phyloP scores from a whole-genome alignment of 495 filamentous ascomycete species.

The Rhypophila decipiens region DNA sequence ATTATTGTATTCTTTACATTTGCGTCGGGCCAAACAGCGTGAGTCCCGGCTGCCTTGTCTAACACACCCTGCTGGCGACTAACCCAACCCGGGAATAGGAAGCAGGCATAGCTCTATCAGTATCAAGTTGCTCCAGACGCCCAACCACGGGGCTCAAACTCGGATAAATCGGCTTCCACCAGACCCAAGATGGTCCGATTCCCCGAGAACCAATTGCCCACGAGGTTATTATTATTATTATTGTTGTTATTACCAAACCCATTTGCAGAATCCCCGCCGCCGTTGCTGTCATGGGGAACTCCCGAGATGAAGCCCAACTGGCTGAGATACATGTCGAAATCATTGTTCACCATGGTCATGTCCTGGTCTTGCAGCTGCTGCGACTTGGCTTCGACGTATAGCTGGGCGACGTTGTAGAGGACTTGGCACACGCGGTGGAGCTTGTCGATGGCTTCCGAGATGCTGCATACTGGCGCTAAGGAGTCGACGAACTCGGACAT shows the following conservation, averaged over 20 bases:
- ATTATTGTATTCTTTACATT: no score
- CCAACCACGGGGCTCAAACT: conserved; percentile 36
- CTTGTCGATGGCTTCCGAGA: conserved; percentile 52
- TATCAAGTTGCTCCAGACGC: not conserved
- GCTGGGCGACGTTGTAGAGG: conserved; percentile 52
- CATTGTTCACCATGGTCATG: conserved; percentile 46
- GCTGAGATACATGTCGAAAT: conserved; percentile 60
- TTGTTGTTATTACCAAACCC: not conserved
- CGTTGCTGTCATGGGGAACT: not conserved
- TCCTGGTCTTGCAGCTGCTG: conserved; percentile 40
- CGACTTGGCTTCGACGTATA: conserved; percentile 56
- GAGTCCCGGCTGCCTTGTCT: no score
- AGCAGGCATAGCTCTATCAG: no score
- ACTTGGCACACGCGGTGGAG: conserved; percentile 56
- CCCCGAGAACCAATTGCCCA: conserved; percentile 64
- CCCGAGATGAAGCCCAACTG: conserved; percentile 56
- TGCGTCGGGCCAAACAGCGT: no score
- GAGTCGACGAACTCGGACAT: conserved; percentile 54
- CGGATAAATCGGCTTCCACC: conserved; percentile 52
- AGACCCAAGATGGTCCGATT: conserved; percentile 60
- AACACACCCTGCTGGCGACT: no score
- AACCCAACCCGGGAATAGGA: no score
- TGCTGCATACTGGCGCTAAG: conserved; percentile 42
- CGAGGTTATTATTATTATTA: conserved; percentile 33
- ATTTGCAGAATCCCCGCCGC: conserved; percentile 6